phyloP scores from a whole-genome alignment of 371 early-diverging fungal species.

The Amoeboaphelidium occidentale region DNA sequence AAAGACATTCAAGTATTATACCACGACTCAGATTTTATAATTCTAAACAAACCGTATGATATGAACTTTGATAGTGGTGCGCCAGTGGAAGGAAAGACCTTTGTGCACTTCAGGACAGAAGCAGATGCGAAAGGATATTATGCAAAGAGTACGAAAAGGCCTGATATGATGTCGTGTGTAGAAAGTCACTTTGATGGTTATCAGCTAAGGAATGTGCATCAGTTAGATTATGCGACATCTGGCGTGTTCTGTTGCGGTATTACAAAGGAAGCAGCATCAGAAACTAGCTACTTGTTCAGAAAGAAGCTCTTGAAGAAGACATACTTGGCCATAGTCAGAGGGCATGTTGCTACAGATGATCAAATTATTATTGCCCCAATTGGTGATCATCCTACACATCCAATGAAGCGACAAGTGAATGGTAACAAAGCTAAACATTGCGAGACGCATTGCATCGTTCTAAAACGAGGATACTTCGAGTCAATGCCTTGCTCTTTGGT shows the following conservation, averaged over 20 bases:
- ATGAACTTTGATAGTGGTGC: not conserved
- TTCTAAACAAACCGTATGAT: not conserved
- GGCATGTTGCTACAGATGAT: conserved; percentile 6
- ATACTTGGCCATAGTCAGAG: conserved; percentile 12
- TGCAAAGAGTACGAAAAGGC: not conserved
- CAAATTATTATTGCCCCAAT: not conserved
- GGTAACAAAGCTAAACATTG: not conserved
- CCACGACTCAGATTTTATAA: not conserved
- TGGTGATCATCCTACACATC: not conserved
- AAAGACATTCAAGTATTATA: not conserved
- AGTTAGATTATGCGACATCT: conserved; percentile 13
- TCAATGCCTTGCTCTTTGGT: conserved; percentile 20
- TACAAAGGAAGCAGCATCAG: conserved; percentile 7
- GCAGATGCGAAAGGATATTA: too few relatives aligned
- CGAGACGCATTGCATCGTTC: not conserved
- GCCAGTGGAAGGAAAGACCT: too few relatives aligned
- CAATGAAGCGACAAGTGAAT: not conserved
- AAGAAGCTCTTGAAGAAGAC: conserved; percentile 7
- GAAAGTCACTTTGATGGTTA: not conserved
- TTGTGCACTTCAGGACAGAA: too few relatives aligned
- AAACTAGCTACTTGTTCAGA: conserved; percentile 3
- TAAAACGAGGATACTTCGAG: conserved; percentile 1
- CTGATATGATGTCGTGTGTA: not conserved
- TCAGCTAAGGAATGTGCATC: conserved; percentile 4
- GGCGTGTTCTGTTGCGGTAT: conserved; percentile 14